Base-by-base conservation (phyloP, 164 flowering plant genomes). In the Houttuynia cordata region DNA sequence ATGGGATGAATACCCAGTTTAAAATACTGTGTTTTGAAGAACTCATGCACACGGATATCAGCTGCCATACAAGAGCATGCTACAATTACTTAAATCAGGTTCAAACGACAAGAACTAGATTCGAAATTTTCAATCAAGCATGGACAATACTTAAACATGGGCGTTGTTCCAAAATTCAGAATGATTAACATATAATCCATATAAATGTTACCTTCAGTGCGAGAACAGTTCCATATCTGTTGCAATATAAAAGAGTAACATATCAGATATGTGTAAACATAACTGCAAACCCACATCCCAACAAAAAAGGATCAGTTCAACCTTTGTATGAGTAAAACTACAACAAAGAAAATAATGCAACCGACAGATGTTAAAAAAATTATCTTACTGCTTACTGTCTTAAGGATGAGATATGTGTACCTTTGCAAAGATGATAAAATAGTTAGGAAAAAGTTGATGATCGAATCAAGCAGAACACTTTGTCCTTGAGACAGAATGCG, bases 211-310 rank as follows among this genome's bases (percentile, higher is more conserved):
- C 96, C 96, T 88, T 88, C 96, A 68, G 74, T 74, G 18, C 90
- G 83, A 10, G 96, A 82, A 58, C 96, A 88, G 58, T 85, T 83
- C 96, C 96, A 88, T 71, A 88, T 88, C 96, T 88, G 91, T 54
- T 59, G 62, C 57, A 71, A 71, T 65, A 67, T 19, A 51, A n/a
- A 68, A 73, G 41, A 60, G 22, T 55, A 41, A 71, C 60, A 60
- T 72, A 73, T 57, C 49, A 37, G 1, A 10, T 17, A 52, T n/a
- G 17, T 8, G 2, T 1, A 17, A 52, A 12, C 21, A 8, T 1
- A 52, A n/a, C 2, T n/a, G 1, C 12, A 52, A 17, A 52, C 24
- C n/a, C 22, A 42, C 4, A 42, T 42, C n/a, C 37, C 37, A 30
- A 30, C 37, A 30, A 30, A 30, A 30, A 30, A 30, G 37, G 37